Percentiles rank a stretch among this genome's conserved stretches.
These are phyloP conservation scores for Sanghuangporus sanghuang DNA, from an alignment of 1,284 basidiomycete genomes.

Conservation along the genomic window DNA sequence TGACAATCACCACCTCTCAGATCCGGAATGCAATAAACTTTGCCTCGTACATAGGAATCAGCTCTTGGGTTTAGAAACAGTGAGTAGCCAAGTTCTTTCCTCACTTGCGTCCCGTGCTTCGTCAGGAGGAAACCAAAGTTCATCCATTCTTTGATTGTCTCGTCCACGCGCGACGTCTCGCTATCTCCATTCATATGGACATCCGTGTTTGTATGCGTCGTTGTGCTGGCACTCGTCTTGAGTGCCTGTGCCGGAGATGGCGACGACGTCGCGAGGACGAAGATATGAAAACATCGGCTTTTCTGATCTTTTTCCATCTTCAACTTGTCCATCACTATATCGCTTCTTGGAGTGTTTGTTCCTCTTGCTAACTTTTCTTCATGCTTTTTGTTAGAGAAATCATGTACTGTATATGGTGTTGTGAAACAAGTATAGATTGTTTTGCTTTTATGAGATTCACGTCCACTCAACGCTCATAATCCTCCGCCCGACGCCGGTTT, in stretches of 20 bases:
- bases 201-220: conserved; percentile 26
- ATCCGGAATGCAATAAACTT: too few species aligned
- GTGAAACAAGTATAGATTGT: not conserved
- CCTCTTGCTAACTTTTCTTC: not conserved
- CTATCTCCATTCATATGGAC: conserved; percentile 29
- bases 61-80: too few species aligned
- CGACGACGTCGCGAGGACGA: conserved; percentile 29
- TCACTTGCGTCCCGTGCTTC: not conserved
- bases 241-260: conserved; percentile 33
- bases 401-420: not conserved
- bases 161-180: conserved; percentile 29
- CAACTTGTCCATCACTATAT: not conserved
- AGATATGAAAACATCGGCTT: conserved; percentile 67
- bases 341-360: not conserved
- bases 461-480: conserved; percentile 58
- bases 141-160: conserved; percentile 77
- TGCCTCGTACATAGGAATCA: too few species aligned
- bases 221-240: conserved; percentile 45
- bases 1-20: too few species aligned
- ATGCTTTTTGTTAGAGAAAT: not conserved
- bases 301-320: conserved; percentile 42
- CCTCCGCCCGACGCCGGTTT: conserved; percentile 59
- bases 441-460: not conserved
- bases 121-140: conserved; percentile 63
- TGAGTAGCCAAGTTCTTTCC: too few species aligned